These are phyloP conservation scores for Populus hybrid DNA, from an alignment of 441 rosid genomes.

Conservation along the genomic window DNA sequence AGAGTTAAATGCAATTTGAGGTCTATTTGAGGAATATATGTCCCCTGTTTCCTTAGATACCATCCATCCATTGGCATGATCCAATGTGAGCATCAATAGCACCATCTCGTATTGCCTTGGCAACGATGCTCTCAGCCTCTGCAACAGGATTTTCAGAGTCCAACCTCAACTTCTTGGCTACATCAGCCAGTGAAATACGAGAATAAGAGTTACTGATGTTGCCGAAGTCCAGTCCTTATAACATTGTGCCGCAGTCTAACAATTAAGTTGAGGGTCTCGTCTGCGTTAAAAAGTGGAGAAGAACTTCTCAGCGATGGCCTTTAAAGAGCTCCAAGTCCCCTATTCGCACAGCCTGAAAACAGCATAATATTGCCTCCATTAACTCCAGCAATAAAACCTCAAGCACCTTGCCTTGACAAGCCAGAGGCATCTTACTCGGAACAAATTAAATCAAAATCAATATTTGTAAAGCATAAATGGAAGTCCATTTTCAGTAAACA, in stretches of 20 bases:
- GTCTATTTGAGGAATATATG: no score
- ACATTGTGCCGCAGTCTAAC: slow-evolving; percentile 74
- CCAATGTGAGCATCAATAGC: no score
- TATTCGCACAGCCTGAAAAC: slow-evolving; percentile 30
- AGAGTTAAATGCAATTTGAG: slow-evolving; percentile 49
- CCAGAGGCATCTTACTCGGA: background rate
- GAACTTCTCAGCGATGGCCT: slow-evolving; percentile 69
- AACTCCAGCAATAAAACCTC: background rate
- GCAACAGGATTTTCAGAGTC: slow-evolving; percentile 15
- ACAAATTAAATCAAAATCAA: background rate
- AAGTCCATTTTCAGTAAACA: background rate
- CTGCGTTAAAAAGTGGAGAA: slow-evolving; percentile 47
- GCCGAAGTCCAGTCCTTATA: slow-evolving; percentile 69
- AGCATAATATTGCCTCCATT: background rate
- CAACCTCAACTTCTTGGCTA: slow-evolving; percentile 65
- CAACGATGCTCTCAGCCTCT: no score
- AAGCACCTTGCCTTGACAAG: background rate
- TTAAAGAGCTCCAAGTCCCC: slow-evolving; percentile 58
- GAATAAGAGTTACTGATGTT: slow-evolving; percentile 76
- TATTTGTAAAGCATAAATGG: background rate
- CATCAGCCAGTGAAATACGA: slow-evolving; percentile 68
- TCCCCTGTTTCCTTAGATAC: no score
- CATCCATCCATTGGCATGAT: no score
- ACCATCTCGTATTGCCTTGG: no score
- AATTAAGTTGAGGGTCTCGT: slow-evolving; percentile 61